Conservation (phyloP, 1,139 yeast genomes). For the Suhomyces bribrorum region DNA sequence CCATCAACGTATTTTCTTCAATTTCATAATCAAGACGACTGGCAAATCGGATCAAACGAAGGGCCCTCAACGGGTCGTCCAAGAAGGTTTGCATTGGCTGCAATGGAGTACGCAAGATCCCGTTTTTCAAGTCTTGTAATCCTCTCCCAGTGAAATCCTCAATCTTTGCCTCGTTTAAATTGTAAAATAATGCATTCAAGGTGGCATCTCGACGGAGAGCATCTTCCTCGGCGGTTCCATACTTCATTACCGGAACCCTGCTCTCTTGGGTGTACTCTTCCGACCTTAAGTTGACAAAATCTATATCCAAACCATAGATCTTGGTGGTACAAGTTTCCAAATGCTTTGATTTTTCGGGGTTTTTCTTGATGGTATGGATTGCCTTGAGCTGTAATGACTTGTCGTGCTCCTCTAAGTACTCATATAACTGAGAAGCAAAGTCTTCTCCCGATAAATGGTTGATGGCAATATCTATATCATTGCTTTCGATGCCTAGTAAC, state of each 20-base stretch:
- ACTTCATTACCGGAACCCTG: constrained; percentile 72
- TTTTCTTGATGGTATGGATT: constrained; percentile 82
- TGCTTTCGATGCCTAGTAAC: constrained; percentile 71
- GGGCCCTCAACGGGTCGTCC: constrained; percentile 90
- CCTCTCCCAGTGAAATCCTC: constrained; percentile 88
- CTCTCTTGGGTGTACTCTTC: constrained; percentile 83
- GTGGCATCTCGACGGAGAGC: constrained; percentile 95
- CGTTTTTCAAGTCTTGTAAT: constrained; percentile 63
- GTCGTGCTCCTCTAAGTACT: constrained; percentile 52
- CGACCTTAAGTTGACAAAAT: constrained; percentile 86
- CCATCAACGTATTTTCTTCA: constrained; percentile 57
- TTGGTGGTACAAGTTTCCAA: constrained; percentile 94
- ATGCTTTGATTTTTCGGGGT: constrained; percentile 95
- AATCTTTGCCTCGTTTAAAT: constrained; percentile 61
- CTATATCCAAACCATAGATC: constrained; percentile 77
- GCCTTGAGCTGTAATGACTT: constrained; percentile 42
- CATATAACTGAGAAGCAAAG: constrained; percentile 68
- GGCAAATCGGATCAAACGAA: constrained; percentile 84
- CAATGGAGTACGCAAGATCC: constrained; percentile 83
- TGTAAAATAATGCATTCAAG: constrained; percentile 84
- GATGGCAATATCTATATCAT: constrained; percentile 91
- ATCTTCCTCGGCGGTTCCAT: constrained; percentile 91
- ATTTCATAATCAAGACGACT: constrained; percentile 71
- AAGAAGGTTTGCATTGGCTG: constrained; percentile 80
- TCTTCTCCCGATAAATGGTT: constrained; percentile 82